Evolutionary conservation across 306 rosid genomes (phyloP), one percentile per base, ranked within the genome.

Genomic region (Acacia crassicarpa): DNA sequence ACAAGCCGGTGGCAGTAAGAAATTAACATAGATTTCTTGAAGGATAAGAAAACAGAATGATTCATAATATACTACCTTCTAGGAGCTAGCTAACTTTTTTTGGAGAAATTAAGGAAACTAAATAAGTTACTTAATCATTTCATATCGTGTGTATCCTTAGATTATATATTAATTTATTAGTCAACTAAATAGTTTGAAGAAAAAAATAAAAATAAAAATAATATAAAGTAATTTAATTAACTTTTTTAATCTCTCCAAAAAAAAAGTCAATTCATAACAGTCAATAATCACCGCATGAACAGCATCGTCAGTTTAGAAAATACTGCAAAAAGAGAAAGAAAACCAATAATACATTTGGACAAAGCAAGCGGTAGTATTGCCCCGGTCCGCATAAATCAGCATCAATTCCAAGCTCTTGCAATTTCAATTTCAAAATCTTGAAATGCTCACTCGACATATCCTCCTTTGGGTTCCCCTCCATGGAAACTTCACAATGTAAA

Each of bases 361-460:
- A 95, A 27, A 89, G 66, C 90, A 93, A 80, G 79, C 79, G 86
- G 72, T 78, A 77, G 69, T 86, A 51, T 84, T 95, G 98, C 58
- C 97, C 98, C 0, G 95, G 88, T 58, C 43, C 38, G 33, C 89
- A 91, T 67, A 81, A 33, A 44, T 51, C 82, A 0, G 63, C 67
- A 33, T 91, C 95, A 0, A 95, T 53, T 44, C 91, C 93, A 84
- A 93, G 74, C 68, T 86, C 90, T 83, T 82, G 68, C 82, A 95
- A 78, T 79, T 80, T 91, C 79, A 13, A 35, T 82, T 78, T 88
- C 88, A 93, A 85, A 66, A 80, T 40, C 75, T 17, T 41, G 69
- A 84, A 77, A 5, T 70, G 72, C 77, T 2, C 14, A 9, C 67
- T 76, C 80, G 59, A 33, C 44, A 9, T 78, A 6, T 27, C 41